phyloP scores from a whole-genome alignment of 108 stramenopile species.

The Fragilariopsis cylindrus region DNA sequence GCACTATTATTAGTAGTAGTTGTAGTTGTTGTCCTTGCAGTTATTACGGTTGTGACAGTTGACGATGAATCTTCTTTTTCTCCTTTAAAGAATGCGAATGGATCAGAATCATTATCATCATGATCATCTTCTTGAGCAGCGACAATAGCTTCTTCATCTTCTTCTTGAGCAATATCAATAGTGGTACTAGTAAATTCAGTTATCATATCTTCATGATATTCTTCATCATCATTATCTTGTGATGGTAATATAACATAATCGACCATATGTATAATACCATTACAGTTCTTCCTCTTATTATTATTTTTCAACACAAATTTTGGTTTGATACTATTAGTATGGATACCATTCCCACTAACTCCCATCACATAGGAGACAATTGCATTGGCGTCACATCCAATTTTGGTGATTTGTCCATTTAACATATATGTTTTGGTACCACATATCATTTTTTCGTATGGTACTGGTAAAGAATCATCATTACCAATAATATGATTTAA shows the following conservation, averaged over 20 bases:
- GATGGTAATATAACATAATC: constrained; percentile 10
- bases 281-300: background rate
- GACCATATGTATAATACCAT: constrained; percentile 5
- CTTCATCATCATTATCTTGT: background rate
- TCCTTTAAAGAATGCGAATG: no score
- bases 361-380: constrained; percentile 1
- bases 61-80: no score
- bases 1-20: no score
- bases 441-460: constrained; percentile 12
- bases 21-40: no score
- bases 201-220: no score
- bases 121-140: no score
- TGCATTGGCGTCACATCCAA: background rate
- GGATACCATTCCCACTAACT: background rate
- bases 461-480: background rate
- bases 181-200: no score
- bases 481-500: background rate
- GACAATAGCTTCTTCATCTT: no score
- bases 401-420: constrained; percentile 7
- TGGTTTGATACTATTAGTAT: background rate
- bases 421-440: background rate
- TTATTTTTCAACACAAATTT: background rate
- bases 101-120: no score
- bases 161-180: no score
- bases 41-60: no score